Evolutionary conservation across 129 eudicot genomes (phyloP), one percentile per base, ranked within the genome.

Genomic region (Chrysanthemum makinoi): DNA sequence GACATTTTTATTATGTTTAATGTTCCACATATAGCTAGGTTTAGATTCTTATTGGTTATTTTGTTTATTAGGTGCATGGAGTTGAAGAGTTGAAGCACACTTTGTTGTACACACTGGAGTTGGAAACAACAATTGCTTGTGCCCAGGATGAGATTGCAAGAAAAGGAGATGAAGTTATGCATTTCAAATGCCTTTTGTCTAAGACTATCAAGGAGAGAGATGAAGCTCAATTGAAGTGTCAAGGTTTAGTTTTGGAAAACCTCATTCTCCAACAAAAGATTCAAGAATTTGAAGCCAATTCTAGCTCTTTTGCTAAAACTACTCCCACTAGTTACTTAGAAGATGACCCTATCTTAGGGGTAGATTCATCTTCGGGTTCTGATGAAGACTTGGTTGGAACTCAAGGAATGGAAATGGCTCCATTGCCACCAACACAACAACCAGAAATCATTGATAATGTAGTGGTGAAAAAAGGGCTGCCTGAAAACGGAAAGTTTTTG

Each of bases 61-160:
- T 44, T 59, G 30, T 66, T 54, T 11, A 33, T 46, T 51, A 90
- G 90, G 77, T 48, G 8, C 81, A 77, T 2, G 90, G 86, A 4
- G 69, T 79, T 2, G 95, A 87, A 70, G 89, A 87, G 26, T 80
- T 90, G 79, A 90, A 90, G 78, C 84, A 90, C 56, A 85, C 91
- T 72, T 71, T 87, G 18, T 47, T 90, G 80, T 83, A 87, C 83
- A 83, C 95, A 64, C 65, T 83, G 83, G 97, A 90, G 87, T 76
- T 87, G 59, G 89, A 90, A 76, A 81, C 88, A 22, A 78, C 97
- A 63, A 68, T 90, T 58, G 56, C 81, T 10, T 81, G 87, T 53
- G 87, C 91, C n/a, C 96, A 89, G 20, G 97, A 91, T 12, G 96
- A 91, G 66, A 78, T 91, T 70, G 78, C 96, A 57, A 84, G 86